Base-by-base conservation (phyloP, 331 rosid genomes). In the Quercus phellos region DNA sequence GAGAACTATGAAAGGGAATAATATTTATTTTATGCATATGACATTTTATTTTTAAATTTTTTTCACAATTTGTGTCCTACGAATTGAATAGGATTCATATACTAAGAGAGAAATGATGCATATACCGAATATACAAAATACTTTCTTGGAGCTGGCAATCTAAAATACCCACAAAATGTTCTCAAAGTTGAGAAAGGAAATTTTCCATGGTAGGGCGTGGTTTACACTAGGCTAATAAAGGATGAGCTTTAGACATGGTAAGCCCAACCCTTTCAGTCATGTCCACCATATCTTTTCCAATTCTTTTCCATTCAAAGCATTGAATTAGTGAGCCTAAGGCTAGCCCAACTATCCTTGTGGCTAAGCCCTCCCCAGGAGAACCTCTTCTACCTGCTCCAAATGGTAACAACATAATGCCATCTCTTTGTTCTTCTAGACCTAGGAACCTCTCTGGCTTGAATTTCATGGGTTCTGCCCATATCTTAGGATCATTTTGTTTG, bases 351-450 rank as follows among this genome's bases (percentile, higher is more conserved):
- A 81, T 72, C 7, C 68, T 18, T 10, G 58, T 46, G 4, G 82
- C 85, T 16, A 78, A 13, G 6, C 76, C 78, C 70, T 80, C 80
- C 13, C 90, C 87, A 4, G 85, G 84, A 4, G 84, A 78, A 4
- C 88, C 84, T 68, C 82, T 83, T 79, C 87, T 75, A 0, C 87
- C 89, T 11, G 35, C 70, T 18, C 89, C 88, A 70, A 86, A 86
- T 2, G 87, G 84, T 43, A 80, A 68, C 60, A 77, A 59, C 42
- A n/a, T 53, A 64, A n/a, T 69, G 66, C 73, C 74, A 14, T 76
- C 77, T 54, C 9, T 64, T 21, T 17, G 76, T 30, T 50, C 55
- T 12, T 72, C 55, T 53, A 21, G 17, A 21, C 55, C 72, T n/a
- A 16, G 22, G 70, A 85, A 76, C 42, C 87, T 83, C 76, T 83